Evolutionary conservation across 176 grass and related monocot genomes (phyloP), one percentile per base, ranked within the genome.

Genomic region (barley (Hordeum vulgare)): DNA sequence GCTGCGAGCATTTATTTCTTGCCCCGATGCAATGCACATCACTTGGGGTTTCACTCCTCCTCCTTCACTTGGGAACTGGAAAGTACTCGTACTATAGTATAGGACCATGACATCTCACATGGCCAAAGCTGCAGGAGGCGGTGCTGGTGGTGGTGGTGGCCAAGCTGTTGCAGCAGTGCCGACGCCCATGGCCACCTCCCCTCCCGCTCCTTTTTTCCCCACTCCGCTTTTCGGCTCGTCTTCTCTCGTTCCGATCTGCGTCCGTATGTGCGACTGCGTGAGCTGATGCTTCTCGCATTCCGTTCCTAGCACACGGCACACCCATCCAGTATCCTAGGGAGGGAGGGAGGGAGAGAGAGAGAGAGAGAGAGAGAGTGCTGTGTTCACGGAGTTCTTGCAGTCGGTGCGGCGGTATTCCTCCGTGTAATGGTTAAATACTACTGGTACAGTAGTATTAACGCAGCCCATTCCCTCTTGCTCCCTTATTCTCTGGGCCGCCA

Each of bases 381-480:
- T 20, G 69, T 61, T 78, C 80, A 83, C 77, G 77, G 87, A 71
- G 53, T 47, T 90, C 63, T 80, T 87, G 88, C 62, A 12, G 4
- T 47, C 69, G 70, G 76, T 77, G 59, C 63, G 77, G 62, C 81
- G 84, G 83, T 67, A 75, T 60, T 87, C 81, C 86, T 77, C 89
- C 94, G 89, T 90, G 88, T 58, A 23, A 36, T 24, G 45, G 71
- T 80, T 82, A 74, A 56, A 70, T 77, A 78, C 29, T 49, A 89
- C n/a, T n/a, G 94, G 87, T 90, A 90, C n/a, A n/a, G 2, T 33
- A 33, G 31, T 33, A 33, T 97, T 80, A 94, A 88, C 90, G 91
- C 76, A 45, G 25, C 66, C 84, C 84, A 73, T 79, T 85, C 73
- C 33, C 35, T 54, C 20, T 3, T 29, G 61, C 47, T 2, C 37